Conservation (phyloP, 2,329 filamentous ascomycete genomes). For the Neonectria ditissima region DNA sequence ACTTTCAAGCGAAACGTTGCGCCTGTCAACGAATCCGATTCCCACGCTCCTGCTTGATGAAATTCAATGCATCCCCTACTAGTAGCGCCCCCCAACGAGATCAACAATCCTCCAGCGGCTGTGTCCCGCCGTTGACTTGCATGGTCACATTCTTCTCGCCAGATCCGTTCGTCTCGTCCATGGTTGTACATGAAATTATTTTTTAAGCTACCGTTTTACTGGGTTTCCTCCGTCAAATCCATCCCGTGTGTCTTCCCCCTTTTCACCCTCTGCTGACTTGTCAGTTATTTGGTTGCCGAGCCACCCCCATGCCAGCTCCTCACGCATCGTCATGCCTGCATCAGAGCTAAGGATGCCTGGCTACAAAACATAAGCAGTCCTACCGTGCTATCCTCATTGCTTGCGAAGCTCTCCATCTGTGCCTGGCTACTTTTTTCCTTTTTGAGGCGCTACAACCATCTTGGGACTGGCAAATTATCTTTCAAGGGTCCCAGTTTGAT, state of each 20-base stretch:
- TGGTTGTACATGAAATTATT: too few species aligned
- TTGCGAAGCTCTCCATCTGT: not conserved
- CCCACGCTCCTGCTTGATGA: not conserved
- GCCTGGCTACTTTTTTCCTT: not conserved
- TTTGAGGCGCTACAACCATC: not conserved
- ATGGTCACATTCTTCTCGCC: not conserved
- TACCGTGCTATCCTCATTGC: too few species aligned
- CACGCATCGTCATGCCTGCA: not conserved
- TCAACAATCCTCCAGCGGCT: not conserved
- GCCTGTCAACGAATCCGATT: not conserved
- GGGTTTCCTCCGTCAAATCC: not conserved
- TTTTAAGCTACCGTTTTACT: not conserved
- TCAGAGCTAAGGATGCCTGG: not conserved
- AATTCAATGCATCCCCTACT: not conserved
- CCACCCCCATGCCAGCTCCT: not conserved
- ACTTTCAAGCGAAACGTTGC: not conserved
- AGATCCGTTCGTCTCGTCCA: not conserved
- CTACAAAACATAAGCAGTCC: not conserved
- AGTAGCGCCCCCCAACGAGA: constrained; percentile 1
- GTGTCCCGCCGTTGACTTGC: not conserved
- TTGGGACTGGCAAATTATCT: not conserved
- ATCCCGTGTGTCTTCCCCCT: not conserved
- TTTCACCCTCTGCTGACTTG: not conserved
- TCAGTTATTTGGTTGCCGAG: not conserved
- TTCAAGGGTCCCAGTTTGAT: not conserved